Evolutionary conservation across 148 eudicot genomes (phyloP), one percentile per base, ranked within the genome.

Genomic region (Salicornia ramosissima): DNA sequence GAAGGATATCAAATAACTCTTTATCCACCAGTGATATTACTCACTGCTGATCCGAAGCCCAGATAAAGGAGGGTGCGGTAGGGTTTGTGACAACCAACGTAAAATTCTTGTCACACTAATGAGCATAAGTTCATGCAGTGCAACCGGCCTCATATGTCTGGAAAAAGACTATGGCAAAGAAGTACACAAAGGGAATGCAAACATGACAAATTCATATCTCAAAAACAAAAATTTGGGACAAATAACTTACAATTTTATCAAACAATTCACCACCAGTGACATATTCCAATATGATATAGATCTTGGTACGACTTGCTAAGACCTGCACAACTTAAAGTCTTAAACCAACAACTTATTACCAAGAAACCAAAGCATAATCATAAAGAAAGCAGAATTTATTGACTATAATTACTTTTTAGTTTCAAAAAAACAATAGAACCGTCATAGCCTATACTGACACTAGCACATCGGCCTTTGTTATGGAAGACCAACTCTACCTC

Each of bases 181-280:
- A n/a, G n/a, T n/a, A 49, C 16, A 43, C 36, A 31, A 64, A 51
- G 45, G 22, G 62, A 36, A 2, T 7, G 22, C 26, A 55, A 30
- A 7, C 50, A 68, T 58, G 40, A 5, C 22, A 45, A 55, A 15
- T 26, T 42, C 46, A 51, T 26, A 15, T 61, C 22, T 62, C 16
- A 40, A 22, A 12, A 47, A 26, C 49, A 43, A 46, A 26, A 60
- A 10, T 14, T 31, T 16, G 26, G 64, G 26, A 24, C 30, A 28
- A 40, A 46, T 68, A 12, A 86, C 97, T 91, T 74, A 91, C 99
- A 56, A 94, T 94, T 79, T 89, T 91, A 78, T 94, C 99, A 80
- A 94, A 94, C 75, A 94, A 79, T 84, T 94, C 99, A n/a, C 99
- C 99, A 53, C 99, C 99, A 13, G 99, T 94, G 43, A 94, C 86